Evolutionary conservation across 805 yeast species (phyloP).

Genomic region (Blastobotrys parvus): DNA sequence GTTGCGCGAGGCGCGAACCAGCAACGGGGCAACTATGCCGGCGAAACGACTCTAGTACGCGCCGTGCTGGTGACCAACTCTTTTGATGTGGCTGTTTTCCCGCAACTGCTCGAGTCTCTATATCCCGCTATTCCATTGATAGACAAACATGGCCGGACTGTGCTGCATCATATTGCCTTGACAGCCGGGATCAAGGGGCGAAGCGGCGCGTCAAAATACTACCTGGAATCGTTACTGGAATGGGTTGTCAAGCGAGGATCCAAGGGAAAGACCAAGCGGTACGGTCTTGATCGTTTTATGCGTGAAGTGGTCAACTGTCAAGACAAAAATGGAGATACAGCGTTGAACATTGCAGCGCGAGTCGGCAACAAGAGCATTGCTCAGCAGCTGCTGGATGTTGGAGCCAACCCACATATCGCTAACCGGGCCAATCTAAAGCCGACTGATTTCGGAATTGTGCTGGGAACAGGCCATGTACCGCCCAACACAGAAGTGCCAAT

Average conservation of each 20-base stretch:
- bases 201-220: slow-evolving; percentile 63
- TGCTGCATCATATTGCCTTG: slow-evolving; percentile 78
- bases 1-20: slow-evolving; percentile 62
- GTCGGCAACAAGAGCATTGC: slow-evolving; percentile 76
- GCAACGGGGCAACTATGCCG: slow-evolving; percentile 65
- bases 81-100: slow-evolving; percentile 70
- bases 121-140: slow-evolving; percentile 63
- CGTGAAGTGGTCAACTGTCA: slow-evolving; percentile 74
- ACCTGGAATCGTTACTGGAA: slow-evolving; percentile 61
- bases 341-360: slow-evolving; percentile 85
- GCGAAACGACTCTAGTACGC: slow-evolving; percentile 81
- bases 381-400: slow-evolving; percentile 73
- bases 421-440: slow-evolving; percentile 86
- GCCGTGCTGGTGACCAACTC: slow-evolving; percentile 80
- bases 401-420: slow-evolving; percentile 72
- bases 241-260: slow-evolving; percentile 61
- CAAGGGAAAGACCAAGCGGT: slow-evolving; percentile 35
- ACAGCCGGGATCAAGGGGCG: slow-evolving; percentile 73
- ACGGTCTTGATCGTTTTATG: slow-evolving; percentile 51
- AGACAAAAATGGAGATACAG: slow-evolving; percentile 91
- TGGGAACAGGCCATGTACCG: background rate
- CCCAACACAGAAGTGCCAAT: background rate
- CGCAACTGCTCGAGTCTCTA: slow-evolving; percentile 56
- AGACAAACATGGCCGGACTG: slow-evolving; percentile 67
- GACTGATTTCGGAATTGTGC: slow-evolving; percentile 66